phyloP scores from a whole-genome alignment of 148 eudicot genomes.

The Dianthus caryophyllus region DNA sequence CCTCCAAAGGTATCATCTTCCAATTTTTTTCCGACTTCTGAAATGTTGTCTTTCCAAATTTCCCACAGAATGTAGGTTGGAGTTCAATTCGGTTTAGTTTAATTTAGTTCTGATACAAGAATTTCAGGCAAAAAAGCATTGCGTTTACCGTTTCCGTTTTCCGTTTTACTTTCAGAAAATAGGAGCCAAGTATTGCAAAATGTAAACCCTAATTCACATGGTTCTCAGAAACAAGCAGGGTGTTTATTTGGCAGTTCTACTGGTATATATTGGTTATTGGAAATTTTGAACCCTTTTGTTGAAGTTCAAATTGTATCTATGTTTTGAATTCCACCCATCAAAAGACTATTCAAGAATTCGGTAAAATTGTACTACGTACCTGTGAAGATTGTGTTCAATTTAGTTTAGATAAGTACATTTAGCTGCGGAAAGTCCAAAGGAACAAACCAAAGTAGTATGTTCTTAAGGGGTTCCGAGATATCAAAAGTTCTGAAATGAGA shows the following conservation, averaged over 20 bases:
- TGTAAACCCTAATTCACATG: constrained; percentile 22
- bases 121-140: background rate
- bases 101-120: too few relatives aligned
- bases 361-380: background rate
- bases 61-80: too few relatives aligned
- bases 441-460: too few relatives aligned
- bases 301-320: background rate
- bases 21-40: background rate
- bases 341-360: background rate
- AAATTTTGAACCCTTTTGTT: background rate
- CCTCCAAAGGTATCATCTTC: constrained; percentile 33
- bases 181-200: constrained; percentile 24
- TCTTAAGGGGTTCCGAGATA: background rate
- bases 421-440: too few relatives aligned
- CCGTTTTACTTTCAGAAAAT: constrained; percentile 28
- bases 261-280: background rate
- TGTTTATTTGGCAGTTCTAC: constrained; percentile 39
- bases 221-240: constrained; percentile 32
- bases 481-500: background rate
- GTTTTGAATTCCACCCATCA: background rate
- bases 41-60: too few relatives aligned
- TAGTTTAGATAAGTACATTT: too few relatives aligned
- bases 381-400: too few relatives aligned
- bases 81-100: too few relatives aligned
- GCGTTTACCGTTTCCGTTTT: background rate